Conservation (phyloP, 2,329 filamentous ascomycete genomes). For the Botrytis squamosa region DNA sequence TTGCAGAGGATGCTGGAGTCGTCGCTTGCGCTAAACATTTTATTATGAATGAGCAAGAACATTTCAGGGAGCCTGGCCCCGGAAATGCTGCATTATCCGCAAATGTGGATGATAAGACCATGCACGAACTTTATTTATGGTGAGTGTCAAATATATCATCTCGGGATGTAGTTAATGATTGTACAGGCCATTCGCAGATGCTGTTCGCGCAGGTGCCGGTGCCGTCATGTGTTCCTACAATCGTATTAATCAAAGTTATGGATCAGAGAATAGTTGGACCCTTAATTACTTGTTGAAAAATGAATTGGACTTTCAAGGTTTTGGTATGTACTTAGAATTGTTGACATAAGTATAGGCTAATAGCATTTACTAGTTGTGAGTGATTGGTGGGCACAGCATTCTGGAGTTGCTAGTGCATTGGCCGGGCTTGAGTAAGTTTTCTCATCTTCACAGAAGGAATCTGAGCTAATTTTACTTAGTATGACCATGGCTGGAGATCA, state of each 20-base stretch:
- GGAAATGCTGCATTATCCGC: constrained; percentile 58
- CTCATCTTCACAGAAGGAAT: too few relatives aligned
- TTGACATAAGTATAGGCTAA: constrained; percentile 20
- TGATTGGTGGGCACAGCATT: constrained; percentile 78
- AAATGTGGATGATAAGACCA: constrained; percentile 59
- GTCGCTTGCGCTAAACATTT: constrained; percentile 81
- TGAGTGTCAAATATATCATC: not conserved
- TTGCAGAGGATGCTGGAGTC: constrained; percentile 67
- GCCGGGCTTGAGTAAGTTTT: constrained; percentile 60
- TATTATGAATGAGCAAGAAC: constrained; percentile 68
- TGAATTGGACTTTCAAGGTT: constrained; percentile 79
- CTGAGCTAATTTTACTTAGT: constrained; percentile 40
- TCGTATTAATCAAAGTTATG: constrained; percentile 74
- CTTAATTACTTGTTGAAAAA: constrained; percentile 76
- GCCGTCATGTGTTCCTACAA: constrained; percentile 71
- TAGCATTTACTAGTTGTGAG: constrained; percentile 52
- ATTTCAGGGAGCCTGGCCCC: constrained; percentile 32
- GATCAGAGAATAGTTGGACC: constrained; percentile 73
- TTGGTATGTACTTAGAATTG: constrained; percentile 41
- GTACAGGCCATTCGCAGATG: constrained; percentile 49
- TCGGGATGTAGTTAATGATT: constrained; percentile 19
- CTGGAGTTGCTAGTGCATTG: constrained; percentile 63
- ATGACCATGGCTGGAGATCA: constrained; percentile 88
- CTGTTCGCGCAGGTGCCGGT: constrained; percentile 70
- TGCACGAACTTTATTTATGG: constrained; percentile 62